These are phyloP conservation scores for Cryphonectria nitschkei DNA, from an alignment of 2,329 filamentous ascomycete species.

Conservation along the genomic window DNA sequence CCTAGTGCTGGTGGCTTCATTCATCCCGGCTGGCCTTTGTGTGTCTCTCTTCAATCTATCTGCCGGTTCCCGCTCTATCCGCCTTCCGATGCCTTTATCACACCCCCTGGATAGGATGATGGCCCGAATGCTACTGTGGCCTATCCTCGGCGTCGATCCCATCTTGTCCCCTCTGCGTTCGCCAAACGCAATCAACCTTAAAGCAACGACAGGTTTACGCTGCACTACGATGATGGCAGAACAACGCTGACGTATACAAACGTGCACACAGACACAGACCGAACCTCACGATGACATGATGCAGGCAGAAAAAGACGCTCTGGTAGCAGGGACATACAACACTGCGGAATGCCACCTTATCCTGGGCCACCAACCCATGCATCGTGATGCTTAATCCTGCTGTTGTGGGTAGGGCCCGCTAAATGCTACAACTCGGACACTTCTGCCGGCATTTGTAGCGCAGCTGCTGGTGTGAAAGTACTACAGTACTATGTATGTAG, in stretches of 20 bases:
- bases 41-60: conserved; percentile 3
- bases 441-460: conserved; percentile 26
- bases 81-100: conserved; percentile 14
- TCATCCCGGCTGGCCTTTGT: not conserved
- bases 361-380: conserved; percentile 11
- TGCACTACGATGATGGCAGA: not conserved
- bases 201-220: conserved; percentile 8
- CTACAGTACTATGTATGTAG: not conserved
- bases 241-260: not conserved
- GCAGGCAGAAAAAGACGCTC: not conserved
- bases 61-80: conserved; percentile 15
- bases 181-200: conserved; percentile 25
- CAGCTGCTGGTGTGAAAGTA: conserved; percentile 17
- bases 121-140: conserved; percentile 7
- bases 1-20: not conserved
- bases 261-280: not conserved
- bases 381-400: conserved; percentile 13
- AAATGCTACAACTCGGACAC: conserved; percentile 15
- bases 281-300: not conserved
- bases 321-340: not conserved
- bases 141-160: conserved; percentile 25
- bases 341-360: not conserved
- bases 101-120: conserved; percentile 20
- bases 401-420: conserved; percentile 18
- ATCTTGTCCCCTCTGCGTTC: conserved; percentile 20